Base-by-base conservation (phyloP, 148 eudicot species). In the Euryodendron excelsum region DNA sequence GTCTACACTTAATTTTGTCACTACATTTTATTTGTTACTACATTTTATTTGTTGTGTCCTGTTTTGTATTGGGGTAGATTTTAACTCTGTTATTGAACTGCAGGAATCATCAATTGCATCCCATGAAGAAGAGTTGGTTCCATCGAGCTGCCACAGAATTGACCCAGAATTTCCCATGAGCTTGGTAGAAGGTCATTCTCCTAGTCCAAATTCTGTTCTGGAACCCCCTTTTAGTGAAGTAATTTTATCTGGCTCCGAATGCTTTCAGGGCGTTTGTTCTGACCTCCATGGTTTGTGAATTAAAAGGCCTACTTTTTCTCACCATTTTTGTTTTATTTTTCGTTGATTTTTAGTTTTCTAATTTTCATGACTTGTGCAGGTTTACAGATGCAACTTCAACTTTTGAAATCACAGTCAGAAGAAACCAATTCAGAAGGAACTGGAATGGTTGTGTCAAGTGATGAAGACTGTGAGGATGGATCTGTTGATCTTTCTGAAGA, bases 341-440 rank as follows among this genome's bases (percentile, higher is more conserved):
- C 3, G 23, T 66, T 27, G 37, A 67, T 47, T 55, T 30, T 37
- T n/a, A 67, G 36, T 37, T 55, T 31, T 27, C 33, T 60, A 78
- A 75, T 37, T 52, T 75, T 77, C 44, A 41, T n/a, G 67, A 45
- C 14, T 74, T 73, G 37, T 72, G 74, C 59, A 92, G 93, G 83
- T 39, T 82, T 88, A 39, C 83, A 71, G 28, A 73, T 55, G 82
- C 84, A 83, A 80, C 86, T 89, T 81, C 89, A 85, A 73, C 79
- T 77, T 60, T 64, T 86, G 28, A 77, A 87, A 36, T 76, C 82
- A 36, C 78, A 87, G 63, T 78, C 85, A 6, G 86, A 86, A 37
- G 94, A 89, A 69, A 86, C 83, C 45, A 53, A 76, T 48, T 90
- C 97, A 69, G 91, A 89, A 80, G 92, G 82, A 70, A 82, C 77